Percentiles rank a stretch among this genome's conserved stretches.
Conservation (phyloP, 1,284 basidiomycete species). For the Trichosporon ovoides region DNA sequence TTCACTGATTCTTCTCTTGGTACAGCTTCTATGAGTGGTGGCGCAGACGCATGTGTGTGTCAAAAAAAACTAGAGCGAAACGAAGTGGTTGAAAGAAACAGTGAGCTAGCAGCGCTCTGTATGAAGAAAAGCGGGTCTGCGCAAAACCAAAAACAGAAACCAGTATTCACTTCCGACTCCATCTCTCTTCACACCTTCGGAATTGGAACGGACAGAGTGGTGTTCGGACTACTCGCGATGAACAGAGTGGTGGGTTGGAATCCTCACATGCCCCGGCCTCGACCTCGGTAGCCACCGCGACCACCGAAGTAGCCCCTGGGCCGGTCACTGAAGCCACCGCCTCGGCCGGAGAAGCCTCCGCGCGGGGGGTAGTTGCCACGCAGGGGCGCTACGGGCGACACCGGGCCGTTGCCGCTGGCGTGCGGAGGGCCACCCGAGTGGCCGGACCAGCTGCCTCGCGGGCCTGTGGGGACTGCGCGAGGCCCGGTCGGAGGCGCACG, state of each 20-base stretch:
- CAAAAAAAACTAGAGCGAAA: slow-evolving; percentile 8
- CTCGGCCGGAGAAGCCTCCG: slow-evolving; percentile 16
- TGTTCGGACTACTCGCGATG: too few species aligned
- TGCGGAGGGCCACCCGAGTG: neutral
- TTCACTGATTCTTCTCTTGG: neutral
- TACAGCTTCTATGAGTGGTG: neutral
- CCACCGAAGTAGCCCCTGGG: slow-evolving; percentile 12
- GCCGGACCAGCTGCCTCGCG: slow-evolving; percentile 16
- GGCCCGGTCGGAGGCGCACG: slow-evolving; percentile 19
- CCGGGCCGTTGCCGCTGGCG: slow-evolving; percentile 7
- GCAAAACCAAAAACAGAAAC: neutral
- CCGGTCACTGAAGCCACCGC: slow-evolving; percentile 12
- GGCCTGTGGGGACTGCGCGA: slow-evolving; percentile 18
- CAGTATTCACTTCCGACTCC: neutral
- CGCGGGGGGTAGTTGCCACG: slow-evolving; percentile 12
- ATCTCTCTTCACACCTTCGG: neutral
- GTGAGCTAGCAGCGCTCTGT: neutral
- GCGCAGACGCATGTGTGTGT: neutral
- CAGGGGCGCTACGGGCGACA: slow-evolving; percentile 15
- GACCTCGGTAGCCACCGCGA: slow-evolving; percentile 16
- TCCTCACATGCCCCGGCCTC: slow-evolving; percentile 19
- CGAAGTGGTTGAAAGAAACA: slow-evolving; percentile 11
- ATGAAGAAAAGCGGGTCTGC: slow-evolving; percentile 2
- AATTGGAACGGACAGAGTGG: too few species aligned
- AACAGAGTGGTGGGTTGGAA: too few species aligned